Evolutionary conservation across 345 rosid genomes (phyloP).

Genomic region (Erucastrum elatum): DNA sequence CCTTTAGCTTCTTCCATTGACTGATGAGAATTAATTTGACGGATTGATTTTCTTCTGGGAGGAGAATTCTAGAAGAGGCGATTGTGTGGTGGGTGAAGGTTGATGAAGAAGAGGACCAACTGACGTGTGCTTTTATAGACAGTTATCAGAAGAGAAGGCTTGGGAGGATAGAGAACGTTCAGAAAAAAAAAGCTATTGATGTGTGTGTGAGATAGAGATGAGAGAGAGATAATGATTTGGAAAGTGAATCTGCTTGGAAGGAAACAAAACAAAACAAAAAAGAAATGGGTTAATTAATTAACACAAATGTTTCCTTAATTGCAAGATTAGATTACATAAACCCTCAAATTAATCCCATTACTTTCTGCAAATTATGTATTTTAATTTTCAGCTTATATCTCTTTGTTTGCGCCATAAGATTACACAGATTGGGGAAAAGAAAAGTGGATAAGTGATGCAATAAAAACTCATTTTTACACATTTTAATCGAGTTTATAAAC

Average conservation of each 20-base stretch:
- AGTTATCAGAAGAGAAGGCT: neutral
- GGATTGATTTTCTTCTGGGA: neutral
- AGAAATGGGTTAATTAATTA: too few species aligned
- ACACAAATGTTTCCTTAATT: neutral
- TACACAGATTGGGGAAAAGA: neutral
- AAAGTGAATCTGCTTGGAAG: too few species aligned
- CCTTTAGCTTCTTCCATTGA: constrained; percentile 36
- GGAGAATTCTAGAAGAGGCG: neutral
- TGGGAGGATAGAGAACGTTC: constrained; percentile 14
- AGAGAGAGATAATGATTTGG: too few species aligned
- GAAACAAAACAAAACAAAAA: too few species aligned
- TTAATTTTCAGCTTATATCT: neutral
- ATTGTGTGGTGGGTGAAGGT: constrained; percentile 10
- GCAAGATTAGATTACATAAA: neutral
- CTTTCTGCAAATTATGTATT: neutral
- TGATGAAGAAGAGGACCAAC: constrained; percentile 21
- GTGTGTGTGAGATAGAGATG: too few species aligned
- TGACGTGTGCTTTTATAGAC: constrained; percentile 12
- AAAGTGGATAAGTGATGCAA: neutral
- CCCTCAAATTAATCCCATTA: neutral
- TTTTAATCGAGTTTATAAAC: neutral
- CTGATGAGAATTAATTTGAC: constrained; percentile 1
- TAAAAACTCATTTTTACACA: neutral
- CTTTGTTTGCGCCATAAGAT: neutral
- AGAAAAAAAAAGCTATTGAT: too few species aligned